Percentiles rank a stretch among this genome's conserved stretches.
Evolutionary conservation across 2,329 filamentous ascomycete genomes (phyloP).

Genomic region (Sarocladium brachiariae): DNA sequence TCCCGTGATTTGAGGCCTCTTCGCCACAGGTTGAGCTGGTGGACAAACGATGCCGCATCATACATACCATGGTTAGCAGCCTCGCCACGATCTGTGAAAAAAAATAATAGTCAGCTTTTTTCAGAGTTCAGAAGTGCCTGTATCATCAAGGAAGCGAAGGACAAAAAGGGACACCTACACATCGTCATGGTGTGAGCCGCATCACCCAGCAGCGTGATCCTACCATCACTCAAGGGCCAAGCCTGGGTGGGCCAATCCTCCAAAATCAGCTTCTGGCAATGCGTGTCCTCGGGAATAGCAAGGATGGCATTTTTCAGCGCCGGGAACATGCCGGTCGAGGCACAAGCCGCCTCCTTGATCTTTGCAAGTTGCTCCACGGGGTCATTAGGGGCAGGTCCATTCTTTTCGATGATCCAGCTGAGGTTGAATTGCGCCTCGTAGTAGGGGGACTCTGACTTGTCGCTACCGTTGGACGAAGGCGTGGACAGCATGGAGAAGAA

Average conservation of each 20-base stretch:
- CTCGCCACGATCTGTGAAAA: conserved; percentile 1
- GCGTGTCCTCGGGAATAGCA: background rate
- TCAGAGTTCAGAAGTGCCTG: no score
- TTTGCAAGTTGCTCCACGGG: background rate
- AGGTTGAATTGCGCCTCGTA: conserved; percentile 3
- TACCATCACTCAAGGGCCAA: conserved; percentile 3
- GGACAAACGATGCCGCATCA: conserved; percentile 1
- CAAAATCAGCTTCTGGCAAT: background rate
- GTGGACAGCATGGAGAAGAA: conserved; percentile 5
- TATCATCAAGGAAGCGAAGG: no score
- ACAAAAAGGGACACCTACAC: background rate
- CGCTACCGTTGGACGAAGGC: background rate
- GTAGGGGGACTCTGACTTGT: background rate
- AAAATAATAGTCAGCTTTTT: no score
- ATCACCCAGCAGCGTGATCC: conserved; percentile 2
- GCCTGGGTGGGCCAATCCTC: conserved; percentile 5
- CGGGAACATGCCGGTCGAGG: conserved; percentile 2
- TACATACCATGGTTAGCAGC: conserved; percentile 6
- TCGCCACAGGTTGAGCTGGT: conserved; percentile 3
- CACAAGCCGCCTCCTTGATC: conserved; percentile 6
- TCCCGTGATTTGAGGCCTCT: background rate
- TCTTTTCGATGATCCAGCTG: conserved; percentile 1
- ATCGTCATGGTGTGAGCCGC: conserved; percentile 3
- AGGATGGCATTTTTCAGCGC: background rate
- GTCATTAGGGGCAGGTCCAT: background rate